Percentiles rank a stretch among this genome's conserved stretches.
Conservation (phyloP, 345 rosid genomes). For the Pelargonium nanum region DNA sequence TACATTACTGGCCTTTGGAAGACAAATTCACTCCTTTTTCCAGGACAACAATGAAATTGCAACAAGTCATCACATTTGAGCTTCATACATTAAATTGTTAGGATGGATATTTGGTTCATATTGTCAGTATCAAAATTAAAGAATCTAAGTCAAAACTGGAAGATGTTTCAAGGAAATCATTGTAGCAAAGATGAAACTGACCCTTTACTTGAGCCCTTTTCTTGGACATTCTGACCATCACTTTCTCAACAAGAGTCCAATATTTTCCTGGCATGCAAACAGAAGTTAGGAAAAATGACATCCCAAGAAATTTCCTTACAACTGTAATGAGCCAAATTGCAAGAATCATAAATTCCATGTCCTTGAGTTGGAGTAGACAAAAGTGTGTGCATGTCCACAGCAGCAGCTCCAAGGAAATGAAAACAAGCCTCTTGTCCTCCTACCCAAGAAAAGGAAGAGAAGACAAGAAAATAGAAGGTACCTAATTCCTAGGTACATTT, state of each 20-base stretch:
- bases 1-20: no score
- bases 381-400: no score
- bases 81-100: background rate
- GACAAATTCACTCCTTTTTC: no score
- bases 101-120: no score
- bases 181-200: no score
- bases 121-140: no score
- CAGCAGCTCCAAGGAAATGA: constrained; percentile 4
- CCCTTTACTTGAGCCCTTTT: no score
- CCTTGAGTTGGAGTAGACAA: background rate
- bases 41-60: no score
- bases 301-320: background rate
- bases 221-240: background rate
- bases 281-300: background rate
- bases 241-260: background rate
- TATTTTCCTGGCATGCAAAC: background rate
- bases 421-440: constrained; percentile 1
- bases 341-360: background rate
- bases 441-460: background rate
- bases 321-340: background rate
- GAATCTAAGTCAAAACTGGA: no score
- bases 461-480: background rate
- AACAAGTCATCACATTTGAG: background rate
- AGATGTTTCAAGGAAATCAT: no score
- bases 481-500: constrained; percentile 3